Base-by-base conservation (phyloP, 2,329 filamentous ascomycete species). In the Phialemonium atrogriseum region DNA sequence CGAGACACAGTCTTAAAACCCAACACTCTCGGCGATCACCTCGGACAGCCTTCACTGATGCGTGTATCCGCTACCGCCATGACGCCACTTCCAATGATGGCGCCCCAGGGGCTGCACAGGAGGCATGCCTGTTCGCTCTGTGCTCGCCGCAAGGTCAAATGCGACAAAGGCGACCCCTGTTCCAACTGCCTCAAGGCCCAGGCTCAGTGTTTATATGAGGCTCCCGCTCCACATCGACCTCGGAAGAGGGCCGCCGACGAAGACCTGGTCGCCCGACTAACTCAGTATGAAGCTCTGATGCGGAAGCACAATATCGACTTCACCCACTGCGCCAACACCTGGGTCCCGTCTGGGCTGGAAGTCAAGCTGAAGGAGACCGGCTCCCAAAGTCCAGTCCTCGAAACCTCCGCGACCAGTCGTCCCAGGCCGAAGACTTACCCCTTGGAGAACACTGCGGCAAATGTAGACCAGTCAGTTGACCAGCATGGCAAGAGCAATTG, bases 201-300 rank as follows among this genome's bases (percentile, higher is more conserved):
- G 7, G 32, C 34, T 2, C 31, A 43, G 25, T 56, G 53, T 17
- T 20, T 36, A 0, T 54, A 52, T 12, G 38, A 47, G 7, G 30
- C 39, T 1, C 43, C 44, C 3, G 19, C 33, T 2, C 40, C 42
- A 0, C 36, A 36, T 3, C 44, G 44, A 11, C 45, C 47, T 4
- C 43, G 51, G 11, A 55, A 51, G 32, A 40, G 45, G 5, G 38
- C 47, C 5, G 40, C 42, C 2, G 49, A 51, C 4, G 45, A 56
- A 2, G 48, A 51, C 10, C 21, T 55, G 2, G 20, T 48, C 1
- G 31, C 27, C 2, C 42, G 46, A 5, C 15, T 55, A 4, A 37
- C 41, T 2, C 24, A 29, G 1, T 55, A 52, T 30, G 53, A 56
- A 18, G 37, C 45, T 0, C 24, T 56, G 17, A 47, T 56, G 42